Base-by-base conservation (phyloP, 2,329 filamentous ascomycete genomes). In the Talaromyces verruculosus region DNA sequence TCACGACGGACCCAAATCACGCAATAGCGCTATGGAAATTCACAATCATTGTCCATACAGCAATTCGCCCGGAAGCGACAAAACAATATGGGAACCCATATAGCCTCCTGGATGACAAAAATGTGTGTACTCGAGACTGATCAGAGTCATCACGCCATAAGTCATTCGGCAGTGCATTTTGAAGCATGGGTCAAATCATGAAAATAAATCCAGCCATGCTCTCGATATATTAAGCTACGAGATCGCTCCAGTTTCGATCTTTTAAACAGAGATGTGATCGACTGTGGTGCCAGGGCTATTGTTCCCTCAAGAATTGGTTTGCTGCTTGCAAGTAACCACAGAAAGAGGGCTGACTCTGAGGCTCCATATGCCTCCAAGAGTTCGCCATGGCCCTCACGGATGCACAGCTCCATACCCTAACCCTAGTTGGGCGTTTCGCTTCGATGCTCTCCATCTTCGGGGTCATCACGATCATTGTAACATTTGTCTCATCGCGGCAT, bases 381-480 rank as follows among this genome's bases (percentile, higher is more conserved):
- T 11, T 8, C 65, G 65, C 51, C 15, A 73, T 73, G 70, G 59
- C 68, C 49, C 69, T 76, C 53, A 67, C 72, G 22, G 60, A 67
- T n/a, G 70, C 71, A 3, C 72, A 78, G 69, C 63, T 72, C 5
- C 59, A 62, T 49, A 67, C 53, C 1, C 65, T 79, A 47, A 68
- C 72, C 53, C 72, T 74, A 59, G 69, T 76, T 28, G 76, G 74
- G 45, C 74, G 77, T 17, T 68, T 69, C 33, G 69, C 72, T 13
- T 78, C 76, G 3, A 67, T 68, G 1, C 69, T 78, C 10, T 79
- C 77, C 5, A 72, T 72, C 15, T 10, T 77, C 7, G 77, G 77
- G 13, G 72, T 77, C 33, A 65, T 74, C n/a, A 73, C 73, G 3
- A 78, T 79, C 64, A 72, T 79, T 57, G 64, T 62, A 25, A 75